Base-by-base conservation (phyloP, 2,329 filamentous ascomycete species). In the Beauveria sp. region DNA sequence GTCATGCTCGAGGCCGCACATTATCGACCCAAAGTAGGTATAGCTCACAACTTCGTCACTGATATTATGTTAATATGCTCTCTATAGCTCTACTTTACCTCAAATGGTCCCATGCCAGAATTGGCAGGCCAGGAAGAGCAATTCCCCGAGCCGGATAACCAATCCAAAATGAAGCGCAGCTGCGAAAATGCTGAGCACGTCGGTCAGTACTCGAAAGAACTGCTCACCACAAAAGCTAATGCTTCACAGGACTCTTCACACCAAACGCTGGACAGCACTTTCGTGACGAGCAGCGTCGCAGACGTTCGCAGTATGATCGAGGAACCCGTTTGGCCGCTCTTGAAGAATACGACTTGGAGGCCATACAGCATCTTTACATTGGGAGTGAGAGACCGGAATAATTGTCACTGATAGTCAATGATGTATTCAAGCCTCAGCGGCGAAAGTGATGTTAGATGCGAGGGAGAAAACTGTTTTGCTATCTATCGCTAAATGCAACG, bases 1-100 rank as follows among this genome's bases (percentile, higher is more conserved):
- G 92, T 99, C 34, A 97, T 97, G 91, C 80, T 93, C 1, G 92
- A 97, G 74, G 84, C 86, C 12, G 80, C 85, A 0, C 86, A 88
- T 57, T 96, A 91, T 68, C 87, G 91, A 1, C 94, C 94, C 0
- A 96, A 96, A 80, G 89, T 92, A 72, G 66, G 71, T 63, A 8
- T 6, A 40, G 67, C 18, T 20, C 30, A 26, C 53, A 40, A 20
- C 10, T 10, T 7, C 8, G 6, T 22, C 18, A n/a, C 24, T 5
- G 30, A 8, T 8, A 10, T 16, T 16, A 24, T 52, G n/a, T 48
- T 59, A 28, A 59, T 47, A n/a, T 24, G 47, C 22, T 20, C 5
- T 55, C 0, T 14, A 7, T 18, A 84, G 81, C 71, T 85, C 1
- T 85, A 82, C 64, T 82, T 76, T 59, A 82, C 80, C 1, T 71